These are phyloP conservation scores for Fragaria ananassa DNA, from an alignment of 306 rosid genomes.

Conservation along the genomic window DNA sequence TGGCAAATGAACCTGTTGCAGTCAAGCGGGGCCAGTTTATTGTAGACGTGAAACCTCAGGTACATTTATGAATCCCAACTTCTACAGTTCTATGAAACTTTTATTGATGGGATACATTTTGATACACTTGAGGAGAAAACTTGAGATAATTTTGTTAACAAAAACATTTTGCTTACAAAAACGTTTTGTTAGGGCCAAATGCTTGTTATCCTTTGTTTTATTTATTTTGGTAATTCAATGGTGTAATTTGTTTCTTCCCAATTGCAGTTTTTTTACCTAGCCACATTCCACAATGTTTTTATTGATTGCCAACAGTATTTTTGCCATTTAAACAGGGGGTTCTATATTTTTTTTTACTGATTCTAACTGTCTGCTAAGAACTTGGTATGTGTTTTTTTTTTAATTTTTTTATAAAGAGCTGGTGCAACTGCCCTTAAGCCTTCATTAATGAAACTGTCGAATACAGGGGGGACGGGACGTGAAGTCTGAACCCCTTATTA, in stretches of 20 bases:
- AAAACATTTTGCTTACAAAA: background rate
- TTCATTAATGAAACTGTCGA: too few species aligned
- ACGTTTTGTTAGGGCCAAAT: too few species aligned
- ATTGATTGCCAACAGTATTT: too few species aligned
- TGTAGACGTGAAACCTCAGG: conserved; percentile 86
- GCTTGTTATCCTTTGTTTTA: background rate
- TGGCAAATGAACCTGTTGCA: conserved; percentile 83
- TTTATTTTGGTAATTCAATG: background rate
- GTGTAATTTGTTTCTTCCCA: background rate
- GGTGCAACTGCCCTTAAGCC: too few species aligned
- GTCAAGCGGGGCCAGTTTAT: conserved; percentile 77
- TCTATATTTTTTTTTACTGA: background rate
- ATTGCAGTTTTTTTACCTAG: background rate
- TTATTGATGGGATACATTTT: background rate
- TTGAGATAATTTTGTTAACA: background rate
- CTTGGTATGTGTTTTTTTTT: background rate
- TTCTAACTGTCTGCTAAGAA: background rate
- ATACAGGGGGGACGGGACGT: too few species aligned
- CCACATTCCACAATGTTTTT: background rate
- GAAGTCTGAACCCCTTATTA: too few species aligned
- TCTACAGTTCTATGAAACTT: background rate
- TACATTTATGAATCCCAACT: conserved; percentile 14
- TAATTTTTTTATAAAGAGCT: too few species aligned
- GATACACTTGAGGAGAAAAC: background rate
- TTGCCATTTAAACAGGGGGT: too few species aligned